Percentiles rank a stretch among this genome's conserved stretches.
Conservation (phyloP, 805 yeast genomes). For the Kuraishia borneana region DNA sequence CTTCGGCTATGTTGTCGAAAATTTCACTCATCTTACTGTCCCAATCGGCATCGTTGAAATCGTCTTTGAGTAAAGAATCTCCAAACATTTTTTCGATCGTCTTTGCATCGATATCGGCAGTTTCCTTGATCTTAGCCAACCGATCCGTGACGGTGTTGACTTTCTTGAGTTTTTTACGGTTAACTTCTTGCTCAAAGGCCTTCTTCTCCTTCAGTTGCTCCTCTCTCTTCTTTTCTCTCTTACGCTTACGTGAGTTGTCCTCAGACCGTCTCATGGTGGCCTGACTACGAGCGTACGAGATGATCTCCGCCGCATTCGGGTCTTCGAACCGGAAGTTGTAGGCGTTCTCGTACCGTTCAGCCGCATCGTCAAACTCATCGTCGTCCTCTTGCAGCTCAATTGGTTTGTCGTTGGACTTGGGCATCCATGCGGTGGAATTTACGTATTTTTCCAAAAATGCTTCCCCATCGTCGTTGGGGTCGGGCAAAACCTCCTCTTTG, state of each 20-base stretch:
- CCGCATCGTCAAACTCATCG: constrained; percentile 86
- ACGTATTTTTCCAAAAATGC: constrained; percentile 67
- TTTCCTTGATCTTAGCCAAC: constrained; percentile 50
- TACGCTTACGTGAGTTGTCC: constrained; percentile 64
- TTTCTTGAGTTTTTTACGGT: constrained; percentile 65
- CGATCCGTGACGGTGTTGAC: constrained; percentile 70
- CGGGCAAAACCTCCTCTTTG: constrained; percentile 37
- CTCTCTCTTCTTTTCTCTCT: constrained; percentile 62
- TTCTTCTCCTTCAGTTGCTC: constrained; percentile 37
- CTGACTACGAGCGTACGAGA: constrained; percentile 89
- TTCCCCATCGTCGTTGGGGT: constrained; percentile 53
- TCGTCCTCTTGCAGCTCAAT: constrained; percentile 48
- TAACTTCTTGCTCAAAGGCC: constrained; percentile 48
- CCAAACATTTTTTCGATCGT: constrained; percentile 57
- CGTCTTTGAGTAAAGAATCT: constrained; percentile 69
- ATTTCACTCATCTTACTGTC: constrained; percentile 75
- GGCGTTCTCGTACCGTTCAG: constrained; percentile 82
- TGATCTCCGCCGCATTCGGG: constrained; percentile 80
- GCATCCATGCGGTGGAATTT: constrained; percentile 81
- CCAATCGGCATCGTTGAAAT: constrained; percentile 88
- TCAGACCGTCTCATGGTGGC: constrained; percentile 82
- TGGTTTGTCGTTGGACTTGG: constrained; percentile 51
- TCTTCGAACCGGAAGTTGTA: constrained; percentile 94
- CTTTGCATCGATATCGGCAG: constrained; percentile 54
- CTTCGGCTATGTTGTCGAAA: constrained; percentile 78